Conservation (phyloP, 768 basidiomycete species). For the Leccinum longicurvipes region DNA sequence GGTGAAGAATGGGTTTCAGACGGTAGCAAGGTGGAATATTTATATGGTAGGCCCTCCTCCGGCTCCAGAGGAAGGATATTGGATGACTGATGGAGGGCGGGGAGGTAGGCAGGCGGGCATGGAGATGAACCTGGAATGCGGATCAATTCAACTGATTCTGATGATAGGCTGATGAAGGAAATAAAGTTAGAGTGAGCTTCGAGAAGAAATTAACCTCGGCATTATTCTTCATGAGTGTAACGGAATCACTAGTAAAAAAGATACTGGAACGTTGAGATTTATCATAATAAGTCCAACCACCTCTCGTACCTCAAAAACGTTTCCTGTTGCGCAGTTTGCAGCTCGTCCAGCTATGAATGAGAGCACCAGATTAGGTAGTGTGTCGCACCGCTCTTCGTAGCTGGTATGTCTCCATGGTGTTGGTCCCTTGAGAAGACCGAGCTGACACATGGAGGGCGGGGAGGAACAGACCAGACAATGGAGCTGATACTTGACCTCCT, state of each 20-base stretch:
- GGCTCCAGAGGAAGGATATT: not conserved
- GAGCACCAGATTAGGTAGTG: not conserved
- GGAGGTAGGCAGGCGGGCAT: not conserved
- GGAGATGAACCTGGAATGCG: not conserved
- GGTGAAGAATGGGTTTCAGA: not conserved
- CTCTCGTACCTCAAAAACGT: too few relatives aligned
- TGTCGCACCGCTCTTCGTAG: not conserved
- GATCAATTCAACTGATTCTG: not conserved
- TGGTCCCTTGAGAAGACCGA: not conserved
- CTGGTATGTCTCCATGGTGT: not conserved
- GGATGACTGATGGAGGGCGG: not conserved
- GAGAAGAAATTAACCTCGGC: not conserved
- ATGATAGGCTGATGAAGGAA: not conserved
- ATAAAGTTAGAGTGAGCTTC: too few relatives aligned
- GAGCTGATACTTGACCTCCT: not conserved
- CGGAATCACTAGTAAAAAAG: not conserved
- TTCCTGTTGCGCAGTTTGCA: not conserved
- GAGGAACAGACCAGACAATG: not conserved
- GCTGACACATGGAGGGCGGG: constrained; percentile 8
- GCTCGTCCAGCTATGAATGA: too few relatives aligned
- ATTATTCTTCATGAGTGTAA: not conserved
- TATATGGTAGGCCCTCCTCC: not conserved
- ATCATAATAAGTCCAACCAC: not conserved
- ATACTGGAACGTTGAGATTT: not conserved
- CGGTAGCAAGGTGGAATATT: too few relatives aligned